Percentiles rank a stretch among this genome's conserved stretches.
phyloP scores from a whole-genome alignment of 2,329 filamentous ascomycete genomes.

The Leptographium galeiforme region DNA sequence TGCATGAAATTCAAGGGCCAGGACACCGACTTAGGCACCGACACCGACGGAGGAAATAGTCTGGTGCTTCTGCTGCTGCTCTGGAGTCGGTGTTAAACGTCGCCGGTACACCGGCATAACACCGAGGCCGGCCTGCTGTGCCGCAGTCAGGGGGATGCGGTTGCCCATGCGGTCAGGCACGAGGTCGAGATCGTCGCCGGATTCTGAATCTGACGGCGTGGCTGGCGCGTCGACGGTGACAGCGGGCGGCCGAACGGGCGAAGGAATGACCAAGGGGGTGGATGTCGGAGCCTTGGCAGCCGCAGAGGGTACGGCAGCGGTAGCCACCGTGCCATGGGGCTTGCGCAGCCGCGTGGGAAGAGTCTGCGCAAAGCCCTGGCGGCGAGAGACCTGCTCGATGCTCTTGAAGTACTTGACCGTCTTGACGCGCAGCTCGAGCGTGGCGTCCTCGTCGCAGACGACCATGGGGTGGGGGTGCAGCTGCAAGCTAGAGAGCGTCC shows the following conservation, averaged over 20 bases:
- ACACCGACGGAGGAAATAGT: background rate
- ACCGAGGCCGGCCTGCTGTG: slow-evolving; percentile 1
- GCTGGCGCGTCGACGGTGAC: slow-evolving; percentile 24
- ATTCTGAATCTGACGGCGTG: slow-evolving; percentile 15
- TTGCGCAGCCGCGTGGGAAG: slow-evolving; percentile 41
- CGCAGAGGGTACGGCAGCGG: background rate
- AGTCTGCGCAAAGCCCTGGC: slow-evolving; percentile 31
- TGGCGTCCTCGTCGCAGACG: slow-evolving; percentile 62
- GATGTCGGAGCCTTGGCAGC: slow-evolving; percentile 25
- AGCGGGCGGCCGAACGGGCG: slow-evolving; percentile 5
- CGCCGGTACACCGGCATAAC: slow-evolving; percentile 11
- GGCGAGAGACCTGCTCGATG: slow-evolving; percentile 40
- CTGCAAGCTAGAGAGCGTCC: slow-evolving; percentile 62
- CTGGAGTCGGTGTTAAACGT: slow-evolving; percentile 34
- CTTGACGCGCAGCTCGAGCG: slow-evolving; percentile 50
- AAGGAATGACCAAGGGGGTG: slow-evolving; percentile 5
- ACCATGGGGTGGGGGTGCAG: slow-evolving; percentile 60
- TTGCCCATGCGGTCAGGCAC: slow-evolving; percentile 50
- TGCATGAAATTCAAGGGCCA: background rate
- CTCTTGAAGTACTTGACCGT: slow-evolving; percentile 52
- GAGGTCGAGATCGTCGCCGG: slow-evolving; percentile 36
- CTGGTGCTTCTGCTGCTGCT: slow-evolving; percentile 20
- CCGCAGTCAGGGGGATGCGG: slow-evolving; percentile 25
- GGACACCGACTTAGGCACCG: background rate
- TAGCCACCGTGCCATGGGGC: background rate